Base-by-base conservation (phyloP, 495 filamentous ascomycete species). In the Lasiosphaeria ovina region DNA sequence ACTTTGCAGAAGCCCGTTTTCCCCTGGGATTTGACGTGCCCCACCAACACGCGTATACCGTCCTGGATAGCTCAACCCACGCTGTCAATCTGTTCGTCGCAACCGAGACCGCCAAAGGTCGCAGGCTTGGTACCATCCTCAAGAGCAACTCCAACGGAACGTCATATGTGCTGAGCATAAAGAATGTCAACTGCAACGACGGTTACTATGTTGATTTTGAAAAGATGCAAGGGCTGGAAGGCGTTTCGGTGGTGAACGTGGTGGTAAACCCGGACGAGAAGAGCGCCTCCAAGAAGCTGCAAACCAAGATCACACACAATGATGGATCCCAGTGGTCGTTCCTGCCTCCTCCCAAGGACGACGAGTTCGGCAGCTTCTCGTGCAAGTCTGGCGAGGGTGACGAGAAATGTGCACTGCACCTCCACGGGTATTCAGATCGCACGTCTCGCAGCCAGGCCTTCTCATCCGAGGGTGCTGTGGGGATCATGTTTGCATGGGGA, bases 111-210 rank as follows among this genome's bases (percentile, higher is more conserved):
- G 74, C 38, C 8, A 64, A 74, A 7, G 66, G 80, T 3, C 81
- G 80, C 38, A 84, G 86, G 56, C 91, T 89, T 62, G 94, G 94
- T n/a, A 85, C 85, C 32, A 87, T 99, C 55, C 81, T 99, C 68
- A 98, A 98, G 81, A 96, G 91, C 65, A 99, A 99, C 75, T 97
- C 90, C 66, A 98, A 98, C 69, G 94, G 94, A 42, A 98, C 94
- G 0, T 93, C 89, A 3, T 99, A 97, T 65, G 90, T 95, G 24
- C 76, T 93, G 53, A 93, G 89, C 72, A 76, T 93, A 8, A 75
- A 81, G 51, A 83, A 81, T 0, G 89, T 97, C 65, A 96, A 96
- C 72, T 82, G 89, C 57, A 85, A 96, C 64, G 73, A 79, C 3
- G 62, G 54, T 0, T 92, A 88, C 47, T 96, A 87, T 69, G 92